A percentile compares a stretch with the other conserved stretches of the same genome.
Evolutionary conservation across 2,329 filamentous ascomycete genomes (phyloP).

Genomic region (Botrytis cinerea): DNA sequence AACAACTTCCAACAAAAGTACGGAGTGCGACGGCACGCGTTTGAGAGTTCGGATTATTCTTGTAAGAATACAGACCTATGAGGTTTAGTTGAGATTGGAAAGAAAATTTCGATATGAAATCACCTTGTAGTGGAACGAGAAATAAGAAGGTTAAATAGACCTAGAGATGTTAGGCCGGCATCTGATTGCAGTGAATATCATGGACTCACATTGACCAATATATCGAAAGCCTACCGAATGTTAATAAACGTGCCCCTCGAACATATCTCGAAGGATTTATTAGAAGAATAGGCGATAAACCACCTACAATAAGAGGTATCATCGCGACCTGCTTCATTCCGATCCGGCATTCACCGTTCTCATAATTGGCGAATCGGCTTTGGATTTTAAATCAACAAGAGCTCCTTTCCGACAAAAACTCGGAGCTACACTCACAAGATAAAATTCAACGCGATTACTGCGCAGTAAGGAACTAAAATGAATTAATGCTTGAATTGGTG

Average conservation of each 20-base stretch:
- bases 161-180: conserved; percentile 22
- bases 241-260: not conserved
- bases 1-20: conserved; percentile 60
- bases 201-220: conserved; percentile 53
- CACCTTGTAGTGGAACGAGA: conserved; percentile 59
- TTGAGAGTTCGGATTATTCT: conserved; percentile 47
- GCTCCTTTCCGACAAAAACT: not conserved
- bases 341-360: conserved; percentile 59
- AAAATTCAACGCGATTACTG: conserved; percentile 56
- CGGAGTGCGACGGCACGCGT: conserved; percentile 56
- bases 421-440: conserved; percentile 51
- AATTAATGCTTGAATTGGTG: not conserved
- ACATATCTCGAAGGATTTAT: fast-evolving
- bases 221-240: conserved; percentile 46
- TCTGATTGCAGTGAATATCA: not conserved
- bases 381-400: not conserved
- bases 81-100: not conserved
- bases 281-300: not conserved
- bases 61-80: conserved; percentile 58
- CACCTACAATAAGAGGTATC: conserved; percentile 58
- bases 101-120: not conserved
- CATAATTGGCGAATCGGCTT: conserved; percentile 55
- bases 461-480: conserved; percentile 45
- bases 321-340: conserved; percentile 61
- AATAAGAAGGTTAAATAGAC: conserved; percentile 65